Evolutionary conservation across 495 filamentous ascomycete genomes (phyloP).

Genomic region (Collariella sp.): DNA sequence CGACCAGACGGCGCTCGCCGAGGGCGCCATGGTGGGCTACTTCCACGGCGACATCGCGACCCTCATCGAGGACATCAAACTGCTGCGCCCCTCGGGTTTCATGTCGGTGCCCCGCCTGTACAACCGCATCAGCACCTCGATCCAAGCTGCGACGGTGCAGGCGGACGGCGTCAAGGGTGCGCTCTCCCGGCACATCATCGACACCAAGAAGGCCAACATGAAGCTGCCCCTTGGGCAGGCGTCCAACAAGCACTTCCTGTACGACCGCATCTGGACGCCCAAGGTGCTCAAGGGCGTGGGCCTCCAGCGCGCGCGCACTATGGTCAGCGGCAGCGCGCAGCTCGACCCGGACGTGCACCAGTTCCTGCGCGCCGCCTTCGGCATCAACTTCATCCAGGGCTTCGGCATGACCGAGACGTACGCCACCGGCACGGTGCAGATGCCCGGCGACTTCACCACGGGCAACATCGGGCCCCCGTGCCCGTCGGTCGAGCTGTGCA

Average conservation of each 20-base stretch:
- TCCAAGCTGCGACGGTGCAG: slow-evolving; percentile 69
- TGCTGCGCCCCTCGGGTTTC: slow-evolving; percentile 73
- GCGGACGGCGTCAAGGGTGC: slow-evolving; percentile 74
- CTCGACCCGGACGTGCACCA: slow-evolving; percentile 79
- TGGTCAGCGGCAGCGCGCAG: slow-evolving; percentile 87
- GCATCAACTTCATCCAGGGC: slow-evolving; percentile 74
- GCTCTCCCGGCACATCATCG: slow-evolving; percentile 69
- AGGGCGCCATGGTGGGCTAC: slow-evolving; percentile 74
- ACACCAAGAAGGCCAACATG: slow-evolving; percentile 71
- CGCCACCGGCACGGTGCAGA: slow-evolving; percentile 62
- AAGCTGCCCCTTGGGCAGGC: slow-evolving; percentile 59
- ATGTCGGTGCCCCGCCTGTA: slow-evolving; percentile 85
- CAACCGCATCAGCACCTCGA: slow-evolving; percentile 82
- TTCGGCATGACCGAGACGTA: slow-evolving; percentile 97
- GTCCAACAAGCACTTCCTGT: slow-evolving; percentile 74
- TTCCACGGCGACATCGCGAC: slow-evolving; percentile 89
- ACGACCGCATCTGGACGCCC: slow-evolving; percentile 87
- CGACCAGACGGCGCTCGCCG: slow-evolving; percentile 67
- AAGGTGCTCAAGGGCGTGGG: slow-evolving; percentile 79
- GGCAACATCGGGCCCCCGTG: slow-evolving; percentile 76
- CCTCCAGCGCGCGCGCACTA: slow-evolving; percentile 58
- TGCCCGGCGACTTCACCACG: slow-evolving; percentile 55
- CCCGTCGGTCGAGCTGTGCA: slow-evolving; percentile 62
- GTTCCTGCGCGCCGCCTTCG: slow-evolving; percentile 78
- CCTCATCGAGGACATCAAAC: slow-evolving; percentile 85